Percentiles rank a stretch among this genome's conserved stretches.
Conservation (phyloP, 371 early-diverging fungal species). For the Rhizopus sp. region DNA sequence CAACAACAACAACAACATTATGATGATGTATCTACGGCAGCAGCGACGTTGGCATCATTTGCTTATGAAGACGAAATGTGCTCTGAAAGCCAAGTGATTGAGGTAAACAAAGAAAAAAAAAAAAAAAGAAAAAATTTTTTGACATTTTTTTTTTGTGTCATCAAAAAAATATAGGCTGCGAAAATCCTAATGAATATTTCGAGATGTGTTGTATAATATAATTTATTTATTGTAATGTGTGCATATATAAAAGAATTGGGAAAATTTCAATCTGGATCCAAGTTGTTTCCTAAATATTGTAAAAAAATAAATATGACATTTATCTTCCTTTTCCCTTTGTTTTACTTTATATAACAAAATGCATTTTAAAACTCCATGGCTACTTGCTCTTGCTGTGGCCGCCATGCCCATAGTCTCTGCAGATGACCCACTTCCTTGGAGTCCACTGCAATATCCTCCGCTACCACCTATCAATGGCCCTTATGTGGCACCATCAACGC, state of each 20-base stretch:
- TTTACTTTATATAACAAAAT: neutral
- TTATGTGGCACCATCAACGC: slow-evolving; percentile 45
- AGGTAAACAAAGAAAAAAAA: slow-evolving; percentile 31
- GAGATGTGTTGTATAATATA: slow-evolving; percentile 32
- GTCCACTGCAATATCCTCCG: slow-evolving; percentile 36
- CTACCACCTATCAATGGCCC: slow-evolving; percentile 32
- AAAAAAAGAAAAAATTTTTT: slow-evolving; percentile 20
- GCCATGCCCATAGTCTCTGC: neutral
- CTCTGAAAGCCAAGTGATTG: slow-evolving; percentile 43
- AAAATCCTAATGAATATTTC: slow-evolving; percentile 53
- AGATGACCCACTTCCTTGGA: slow-evolving; percentile 8
- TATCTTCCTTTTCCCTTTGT: slow-evolving; percentile 2
- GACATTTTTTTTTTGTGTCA: slow-evolving; percentile 6
- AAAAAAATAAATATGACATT: slow-evolving; percentile 1
- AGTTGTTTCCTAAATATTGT: slow-evolving; percentile 8
- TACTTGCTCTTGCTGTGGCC: slow-evolving; percentile 8
- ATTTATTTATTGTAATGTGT: neutral
- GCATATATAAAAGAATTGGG: neutral
- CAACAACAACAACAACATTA: slow-evolving; percentile 16
- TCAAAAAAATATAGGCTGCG: slow-evolving; percentile 37
- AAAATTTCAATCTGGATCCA: slow-evolving; percentile 3
- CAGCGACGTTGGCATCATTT: slow-evolving; percentile 46
- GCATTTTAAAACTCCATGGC: slow-evolving; percentile 13
- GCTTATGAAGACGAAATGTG: slow-evolving; percentile 25
- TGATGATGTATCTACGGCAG: slow-evolving; percentile 40